These are phyloP conservation scores for Dactylonectria macrodidyma DNA, from an alignment of 2,329 filamentous ascomycete genomes.

Conservation along the genomic window DNA sequence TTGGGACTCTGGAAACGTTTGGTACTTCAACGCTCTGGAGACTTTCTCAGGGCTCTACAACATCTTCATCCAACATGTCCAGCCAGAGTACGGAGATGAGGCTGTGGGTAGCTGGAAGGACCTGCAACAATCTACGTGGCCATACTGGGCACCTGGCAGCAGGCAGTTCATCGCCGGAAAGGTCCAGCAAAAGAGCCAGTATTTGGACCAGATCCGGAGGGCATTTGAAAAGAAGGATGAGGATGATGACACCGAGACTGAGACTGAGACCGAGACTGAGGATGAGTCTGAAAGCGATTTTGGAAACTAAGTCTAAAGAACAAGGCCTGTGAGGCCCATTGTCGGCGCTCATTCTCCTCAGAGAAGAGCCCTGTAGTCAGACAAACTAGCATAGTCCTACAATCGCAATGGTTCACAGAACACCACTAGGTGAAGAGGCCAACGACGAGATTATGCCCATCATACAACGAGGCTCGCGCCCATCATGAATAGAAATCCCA, in stretches of 20 bases:
- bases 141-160: not conserved
- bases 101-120: not conserved
- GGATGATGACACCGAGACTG: not conserved
- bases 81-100: not conserved
- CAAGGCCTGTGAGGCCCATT: not conserved
- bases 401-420: not conserved
- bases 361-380: not conserved
- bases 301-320: not conserved
- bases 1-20: not conserved
- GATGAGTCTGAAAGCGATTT: not conserved
- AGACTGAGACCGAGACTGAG: not conserved
- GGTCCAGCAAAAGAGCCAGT: not conserved
- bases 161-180: not conserved
- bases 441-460: not conserved
- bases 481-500: not conserved
- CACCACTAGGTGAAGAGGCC: not conserved
- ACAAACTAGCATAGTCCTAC: not conserved
- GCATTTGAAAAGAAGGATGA: not conserved
- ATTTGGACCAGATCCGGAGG: not conserved
- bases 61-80: not conserved
- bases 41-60: not conserved
- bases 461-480: not conserved
- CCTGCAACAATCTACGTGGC: not conserved
- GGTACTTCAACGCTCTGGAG: not conserved
- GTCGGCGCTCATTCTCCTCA: not conserved